Conservation (phyloP, 257 asterid species). For the Nicotiana sylvestris region DNA sequence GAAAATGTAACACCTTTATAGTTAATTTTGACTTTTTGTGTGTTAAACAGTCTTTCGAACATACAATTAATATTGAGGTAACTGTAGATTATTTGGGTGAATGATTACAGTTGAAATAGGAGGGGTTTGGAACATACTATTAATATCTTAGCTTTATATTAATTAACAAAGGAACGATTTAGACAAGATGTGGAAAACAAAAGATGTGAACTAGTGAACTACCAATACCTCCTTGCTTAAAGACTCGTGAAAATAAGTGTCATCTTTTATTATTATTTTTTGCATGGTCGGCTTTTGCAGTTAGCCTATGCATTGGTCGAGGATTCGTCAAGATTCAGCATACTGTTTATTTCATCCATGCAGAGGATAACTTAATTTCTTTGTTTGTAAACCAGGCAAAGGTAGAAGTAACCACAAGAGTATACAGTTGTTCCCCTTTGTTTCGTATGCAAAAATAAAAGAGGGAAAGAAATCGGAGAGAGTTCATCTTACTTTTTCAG, state of each 20-base stretch:
- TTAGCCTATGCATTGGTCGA: neutral
- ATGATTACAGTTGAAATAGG: too few species aligned
- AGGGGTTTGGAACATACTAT: too few species aligned
- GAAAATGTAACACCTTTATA: too few species aligned
- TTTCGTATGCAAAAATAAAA: neutral
- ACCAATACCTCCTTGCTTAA: neutral
- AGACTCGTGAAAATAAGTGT: neutral
- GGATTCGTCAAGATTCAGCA: conserved; percentile 11
- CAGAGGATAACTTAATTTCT: neutral
- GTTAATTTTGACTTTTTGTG: too few species aligned
- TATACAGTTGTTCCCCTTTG: neutral
- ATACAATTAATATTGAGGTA: too few species aligned
- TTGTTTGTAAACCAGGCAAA: neutral
- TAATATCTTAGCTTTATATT: neutral
- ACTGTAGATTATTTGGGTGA: too few species aligned
- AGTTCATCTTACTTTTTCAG: neutral
- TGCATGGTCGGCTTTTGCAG: neutral
- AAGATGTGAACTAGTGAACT: neutral
- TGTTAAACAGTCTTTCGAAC: too few species aligned
- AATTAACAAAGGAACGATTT: neutral
- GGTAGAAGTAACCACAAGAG: neutral
- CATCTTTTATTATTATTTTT: neutral
- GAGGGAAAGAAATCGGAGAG: neutral
- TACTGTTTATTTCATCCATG: conserved; percentile 5
- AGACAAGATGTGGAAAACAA: neutral